Evolutionary conservation across 164 flowering plant species (phyloP).

Genomic region (Dillenia suffruticosa): DNA sequence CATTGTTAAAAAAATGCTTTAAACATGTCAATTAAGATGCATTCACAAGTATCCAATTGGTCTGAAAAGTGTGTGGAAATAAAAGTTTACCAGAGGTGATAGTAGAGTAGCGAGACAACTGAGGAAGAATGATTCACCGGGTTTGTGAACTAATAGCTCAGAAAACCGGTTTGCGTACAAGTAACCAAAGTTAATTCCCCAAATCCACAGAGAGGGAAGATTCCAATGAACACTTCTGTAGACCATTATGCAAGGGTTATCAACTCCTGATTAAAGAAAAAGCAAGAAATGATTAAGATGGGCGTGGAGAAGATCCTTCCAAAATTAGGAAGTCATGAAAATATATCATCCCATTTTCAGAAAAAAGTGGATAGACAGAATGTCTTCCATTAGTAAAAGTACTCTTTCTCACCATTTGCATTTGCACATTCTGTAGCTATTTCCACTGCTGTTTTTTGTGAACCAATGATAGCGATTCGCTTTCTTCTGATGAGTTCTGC

Average conservation of each 20-base stretch:
- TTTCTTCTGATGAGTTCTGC: constrained; percentile 28
- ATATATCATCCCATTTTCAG: no score
- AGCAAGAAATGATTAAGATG: no score
- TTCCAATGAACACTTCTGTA: constrained; percentile 29
- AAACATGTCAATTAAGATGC: no score
- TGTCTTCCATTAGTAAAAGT: no score
- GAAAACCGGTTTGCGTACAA: constrained; percentile 19
- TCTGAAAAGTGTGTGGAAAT: no score
- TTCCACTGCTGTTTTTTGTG: constrained; percentile 32
- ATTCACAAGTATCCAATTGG: no score
- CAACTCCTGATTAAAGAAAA: constrained; percentile 15
- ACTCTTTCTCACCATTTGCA: constrained; percentile 23
- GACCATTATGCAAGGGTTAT: constrained; percentile 32
- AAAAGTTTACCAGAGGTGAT: constrained; percentile 18
- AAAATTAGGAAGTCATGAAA: no score
- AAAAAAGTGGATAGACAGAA: no score
- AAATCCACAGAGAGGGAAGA: neutral
- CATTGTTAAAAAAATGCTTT: no score
- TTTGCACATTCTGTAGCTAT: constrained; percentile 23
- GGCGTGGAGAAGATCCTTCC: neutral
- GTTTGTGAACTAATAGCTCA: constrained; percentile 26
- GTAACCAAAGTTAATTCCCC: neutral
- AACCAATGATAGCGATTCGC: constrained; percentile 23
- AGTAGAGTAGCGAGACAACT: constrained; percentile 16
- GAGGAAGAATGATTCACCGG: constrained; percentile 18